These are phyloP conservation scores for Casaregolazyma suthepensis DNA, from an alignment of 1,139 yeast species.

Conservation along the genomic window DNA sequence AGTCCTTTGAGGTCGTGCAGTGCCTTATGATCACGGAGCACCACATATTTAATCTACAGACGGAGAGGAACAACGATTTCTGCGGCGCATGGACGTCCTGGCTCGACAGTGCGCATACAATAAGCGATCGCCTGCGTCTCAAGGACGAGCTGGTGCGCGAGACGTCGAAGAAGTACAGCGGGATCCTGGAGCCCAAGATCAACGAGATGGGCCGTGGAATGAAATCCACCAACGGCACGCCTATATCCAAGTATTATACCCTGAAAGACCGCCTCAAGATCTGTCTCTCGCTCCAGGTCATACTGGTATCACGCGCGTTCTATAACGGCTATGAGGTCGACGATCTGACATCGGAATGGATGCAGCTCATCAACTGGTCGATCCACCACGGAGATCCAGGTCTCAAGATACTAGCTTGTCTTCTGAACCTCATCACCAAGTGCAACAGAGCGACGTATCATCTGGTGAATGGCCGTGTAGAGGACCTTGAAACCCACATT, in stretches of 20 bases:
- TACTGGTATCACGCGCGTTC: not conserved
- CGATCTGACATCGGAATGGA: not conserved
- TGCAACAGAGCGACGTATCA: not conserved
- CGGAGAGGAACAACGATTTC: not conserved
- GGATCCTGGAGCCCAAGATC: not conserved
- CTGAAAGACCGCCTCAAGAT: not conserved
- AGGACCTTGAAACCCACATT: not conserved
- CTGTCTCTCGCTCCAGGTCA: not conserved
- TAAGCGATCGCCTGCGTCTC: not conserved
- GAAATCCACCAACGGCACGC: constrained; percentile 1
- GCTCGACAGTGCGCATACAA: not conserved
- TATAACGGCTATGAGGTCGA: not conserved
- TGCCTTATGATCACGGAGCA: not conserved
- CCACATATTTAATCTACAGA: constrained; percentile 1
- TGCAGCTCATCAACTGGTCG: not conserved
- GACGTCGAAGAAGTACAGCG: not conserved
- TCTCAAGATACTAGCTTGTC: not conserved
- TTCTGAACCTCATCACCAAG: not conserved
- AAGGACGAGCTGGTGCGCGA: not conserved
- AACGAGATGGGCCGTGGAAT: not conserved
- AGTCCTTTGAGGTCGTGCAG: not conserved
- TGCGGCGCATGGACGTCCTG: not conserved
- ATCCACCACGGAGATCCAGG: not conserved
- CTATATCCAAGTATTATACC: not conserved
- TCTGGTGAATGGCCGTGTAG: not conserved